A percentile compares a stretch with the other conserved stretches of the same genome.
These are phyloP conservation scores for Paecilomyces sp. DNA, from an alignment of 2,329 filamentous ascomycete species.

Conservation along the genomic window DNA sequence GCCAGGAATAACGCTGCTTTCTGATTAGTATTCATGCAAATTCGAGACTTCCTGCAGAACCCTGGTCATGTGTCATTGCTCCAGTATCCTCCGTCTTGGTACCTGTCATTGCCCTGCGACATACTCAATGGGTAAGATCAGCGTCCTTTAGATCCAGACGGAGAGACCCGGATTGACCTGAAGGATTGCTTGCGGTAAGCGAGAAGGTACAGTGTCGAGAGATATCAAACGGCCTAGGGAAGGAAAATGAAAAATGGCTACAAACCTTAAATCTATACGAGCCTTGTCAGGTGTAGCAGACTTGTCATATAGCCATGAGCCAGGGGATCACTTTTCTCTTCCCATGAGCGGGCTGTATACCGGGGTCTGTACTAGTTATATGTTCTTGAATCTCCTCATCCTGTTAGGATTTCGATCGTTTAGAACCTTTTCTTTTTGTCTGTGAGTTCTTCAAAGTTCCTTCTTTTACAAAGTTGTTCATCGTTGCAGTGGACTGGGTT, in stretches of 20 bases:
- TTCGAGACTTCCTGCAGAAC: not conserved
- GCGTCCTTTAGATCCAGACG: not conserved
- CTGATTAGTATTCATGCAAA: not conserved
- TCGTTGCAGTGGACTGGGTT: not conserved
- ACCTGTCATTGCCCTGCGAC: not conserved
- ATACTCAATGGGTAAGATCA: not conserved
- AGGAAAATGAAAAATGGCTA: not conserved
- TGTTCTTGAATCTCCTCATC: not conserved
- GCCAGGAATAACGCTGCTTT: not conserved
- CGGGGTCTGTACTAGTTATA: not conserved
- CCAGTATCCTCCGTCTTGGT: not conserved
- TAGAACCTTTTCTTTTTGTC: not conserved
- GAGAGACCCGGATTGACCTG: not conserved
- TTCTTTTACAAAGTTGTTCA: not conserved
- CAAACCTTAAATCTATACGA: not conserved
- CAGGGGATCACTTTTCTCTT: not conserved
- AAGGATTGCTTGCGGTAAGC: not conserved
- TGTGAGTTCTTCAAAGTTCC: not conserved
- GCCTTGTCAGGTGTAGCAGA: not conserved
- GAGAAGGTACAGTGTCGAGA: not conserved
- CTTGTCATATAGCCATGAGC: not conserved
- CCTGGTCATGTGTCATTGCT: not conserved
- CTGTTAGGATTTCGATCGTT: not conserved
- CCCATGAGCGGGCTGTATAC: not conserved
- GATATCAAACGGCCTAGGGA: not conserved